Evolutionary conservation across 164 flowering plant genomes (phyloP), one percentile per base, ranked within the genome.

Genomic region (Piper betle): DNA sequence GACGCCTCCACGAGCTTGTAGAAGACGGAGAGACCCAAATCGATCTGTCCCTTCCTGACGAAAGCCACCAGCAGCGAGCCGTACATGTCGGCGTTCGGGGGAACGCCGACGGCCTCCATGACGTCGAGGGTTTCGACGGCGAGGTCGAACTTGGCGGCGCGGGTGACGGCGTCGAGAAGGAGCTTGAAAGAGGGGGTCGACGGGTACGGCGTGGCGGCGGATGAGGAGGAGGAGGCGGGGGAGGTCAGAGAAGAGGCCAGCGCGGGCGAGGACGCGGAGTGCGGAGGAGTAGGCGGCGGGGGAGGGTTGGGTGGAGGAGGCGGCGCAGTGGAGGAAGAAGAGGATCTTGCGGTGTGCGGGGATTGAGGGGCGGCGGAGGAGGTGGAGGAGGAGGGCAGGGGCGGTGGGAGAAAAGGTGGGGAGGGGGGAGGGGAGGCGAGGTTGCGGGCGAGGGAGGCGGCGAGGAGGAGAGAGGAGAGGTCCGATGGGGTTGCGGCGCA

Each of bases 241-340:
- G 46, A 91, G 68, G 33, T 82, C 81, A 43, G 75, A 66, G 57
- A 79, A 76, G 61, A 57, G 66, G 37, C 82, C 81, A 9, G 78
- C 63, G 11, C 75, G 74, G 69, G 81, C 86, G 25, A 85, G 54
- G 25, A 74, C 65, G 37, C 66, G 74, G 60, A 94, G 67, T 20
- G 87, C 68, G 48, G 68, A 79, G 6, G 88, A 72, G 68, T 83
- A 91, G 2, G 89, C 62, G 71, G 40, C 5, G 10, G 85, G 66
- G 4, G 95, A 77, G 80, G 80, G 97, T 67, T 80, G 81, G 84
- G 69, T 81, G 46, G 89, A 84, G 55, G 50, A 46, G 11, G 50
- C 50, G 50, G 87, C 87, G 95, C 97, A 94, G 37, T 61, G 62
- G 79, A 94, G 62, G 79, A 94, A 91, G 58, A 94, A 91, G 37